phyloP scores from a whole-genome alignment of 2,329 filamentous ascomycete genomes.

The Chalaropsis thielavioides region DNA sequence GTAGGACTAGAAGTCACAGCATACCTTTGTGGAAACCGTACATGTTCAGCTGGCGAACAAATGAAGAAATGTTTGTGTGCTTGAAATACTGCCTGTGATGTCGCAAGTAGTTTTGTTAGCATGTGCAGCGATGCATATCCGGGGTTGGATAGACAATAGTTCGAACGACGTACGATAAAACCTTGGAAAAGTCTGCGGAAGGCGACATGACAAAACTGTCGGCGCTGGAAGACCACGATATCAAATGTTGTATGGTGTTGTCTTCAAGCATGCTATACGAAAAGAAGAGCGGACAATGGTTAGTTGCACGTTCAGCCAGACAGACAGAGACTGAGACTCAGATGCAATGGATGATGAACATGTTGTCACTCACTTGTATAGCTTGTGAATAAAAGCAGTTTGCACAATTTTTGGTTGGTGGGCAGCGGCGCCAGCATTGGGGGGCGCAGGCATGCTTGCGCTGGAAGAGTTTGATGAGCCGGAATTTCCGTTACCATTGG shows the following conservation, averaged over 20 bases:
- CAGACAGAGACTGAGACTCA: too few relatives aligned
- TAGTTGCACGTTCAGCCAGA: too few relatives aligned
- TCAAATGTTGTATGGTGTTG: constrained; percentile 79
- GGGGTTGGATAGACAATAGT: constrained; percentile 1
- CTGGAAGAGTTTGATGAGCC: constrained; percentile 23
- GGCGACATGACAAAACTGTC: constrained; percentile 99
- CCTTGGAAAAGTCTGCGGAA: constrained; percentile 93
- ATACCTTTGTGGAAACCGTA: constrained; percentile 98
- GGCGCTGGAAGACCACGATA: constrained; percentile 85
- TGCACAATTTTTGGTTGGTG: constrained; percentile 96
- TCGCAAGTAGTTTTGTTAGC: not conserved
- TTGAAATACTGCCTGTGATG: constrained; percentile 83
- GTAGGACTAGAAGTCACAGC: constrained; percentile 15
- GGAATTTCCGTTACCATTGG: constrained; percentile 21
- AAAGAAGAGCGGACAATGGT: not conserved
- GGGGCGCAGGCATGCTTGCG: constrained; percentile 35
- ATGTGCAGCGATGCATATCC: not conserved
- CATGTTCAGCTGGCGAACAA: constrained; percentile 97
- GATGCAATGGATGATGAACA: too few relatives aligned
- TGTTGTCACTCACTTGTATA: constrained; percentile 60
- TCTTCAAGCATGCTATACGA: constrained; percentile 82
- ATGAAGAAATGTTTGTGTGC: constrained; percentile 97
- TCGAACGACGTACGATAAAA: constrained; percentile 62
- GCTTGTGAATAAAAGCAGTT: constrained; percentile 96
- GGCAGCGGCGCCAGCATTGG: constrained; percentile 54